These are phyloP conservation scores for Teunomyces cretensis DNA, from an alignment of 805 yeast genomes.

Conservation along the genomic window DNA sequence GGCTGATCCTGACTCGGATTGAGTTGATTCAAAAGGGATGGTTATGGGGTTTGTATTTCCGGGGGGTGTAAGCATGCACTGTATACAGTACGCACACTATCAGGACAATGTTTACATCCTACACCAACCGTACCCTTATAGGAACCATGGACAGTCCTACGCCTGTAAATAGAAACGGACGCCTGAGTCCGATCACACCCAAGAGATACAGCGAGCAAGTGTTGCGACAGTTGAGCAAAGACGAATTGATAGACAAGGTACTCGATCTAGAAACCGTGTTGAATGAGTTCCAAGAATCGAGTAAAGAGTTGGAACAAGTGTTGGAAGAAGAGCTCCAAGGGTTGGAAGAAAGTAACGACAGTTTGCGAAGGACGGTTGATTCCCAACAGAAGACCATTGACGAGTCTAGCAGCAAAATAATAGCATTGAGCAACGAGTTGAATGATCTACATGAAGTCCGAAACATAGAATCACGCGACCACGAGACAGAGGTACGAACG, in stretches of 20 bases:
- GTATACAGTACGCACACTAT: not conserved
- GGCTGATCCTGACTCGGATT: too few species aligned
- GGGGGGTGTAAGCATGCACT: too few species aligned
- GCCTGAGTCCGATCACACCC: conserved; percentile 12
- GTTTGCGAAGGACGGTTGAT: conserved; percentile 15
- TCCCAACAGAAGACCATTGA: conserved; percentile 19
- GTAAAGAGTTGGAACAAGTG: conserved; percentile 45
- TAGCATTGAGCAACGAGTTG: conserved; percentile 20
- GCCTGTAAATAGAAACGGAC: conserved; percentile 3
- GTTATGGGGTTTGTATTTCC: too few species aligned
- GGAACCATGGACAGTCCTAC: conserved; percentile 12
- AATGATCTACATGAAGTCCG: conserved; percentile 14
- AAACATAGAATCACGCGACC: conserved; percentile 8
- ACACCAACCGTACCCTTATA: not conserved
- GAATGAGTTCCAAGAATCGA: conserved; percentile 42
- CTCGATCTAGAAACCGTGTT: conserved; percentile 38
- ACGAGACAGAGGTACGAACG: conserved; percentile 17
- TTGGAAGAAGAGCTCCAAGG: conserved; percentile 42
- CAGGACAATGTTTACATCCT: not conserved
- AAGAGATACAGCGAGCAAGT: conserved; percentile 9
- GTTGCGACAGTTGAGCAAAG: conserved; percentile 12
- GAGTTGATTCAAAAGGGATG: too few species aligned
- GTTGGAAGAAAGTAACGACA: conserved; percentile 26
- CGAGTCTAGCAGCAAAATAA: conserved; percentile 14
- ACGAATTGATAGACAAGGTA: conserved; percentile 26